Percentiles rank a stretch among this genome's conserved stretches.
phyloP scores from a whole-genome alignment of 2,329 filamentous ascomycete genomes.

The Lecanicillium sp. region DNA sequence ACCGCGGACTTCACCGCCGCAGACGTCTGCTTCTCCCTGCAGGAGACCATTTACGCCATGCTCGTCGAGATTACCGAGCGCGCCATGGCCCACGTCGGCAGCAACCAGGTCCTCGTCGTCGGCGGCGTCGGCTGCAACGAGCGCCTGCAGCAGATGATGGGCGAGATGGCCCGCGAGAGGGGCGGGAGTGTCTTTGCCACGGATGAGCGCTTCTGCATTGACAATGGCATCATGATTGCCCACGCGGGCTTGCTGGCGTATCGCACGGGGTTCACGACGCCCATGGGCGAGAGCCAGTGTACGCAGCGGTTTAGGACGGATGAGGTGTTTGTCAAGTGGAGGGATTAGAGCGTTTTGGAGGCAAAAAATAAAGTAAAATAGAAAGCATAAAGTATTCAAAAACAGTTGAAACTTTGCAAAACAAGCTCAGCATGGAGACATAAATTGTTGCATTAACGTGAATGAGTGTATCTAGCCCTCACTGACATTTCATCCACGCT shows the following conservation, averaged over 20 bases:
- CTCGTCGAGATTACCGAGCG: slow-evolving; percentile 96
- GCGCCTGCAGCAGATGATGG: slow-evolving; percentile 97
- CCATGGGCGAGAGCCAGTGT: slow-evolving; percentile 73
- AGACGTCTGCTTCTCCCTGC: slow-evolving; percentile 88
- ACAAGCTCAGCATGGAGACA: not conserved
- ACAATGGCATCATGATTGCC: slow-evolving; percentile 99
- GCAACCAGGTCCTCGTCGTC: slow-evolving; percentile 83
- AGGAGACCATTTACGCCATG: slow-evolving; percentile 96
- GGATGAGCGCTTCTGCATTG: slow-evolving; percentile 96
- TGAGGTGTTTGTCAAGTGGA: slow-evolving; percentile 73
- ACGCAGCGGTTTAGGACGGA: slow-evolving; percentile 79
- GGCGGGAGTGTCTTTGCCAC: slow-evolving; percentile 90
- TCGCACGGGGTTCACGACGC: slow-evolving; percentile 69
- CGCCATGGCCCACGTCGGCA: slow-evolving; percentile 96
- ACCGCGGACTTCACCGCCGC: slow-evolving; percentile 62
- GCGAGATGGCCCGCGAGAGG: slow-evolving; percentile 80
- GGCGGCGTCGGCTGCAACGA: slow-evolving; percentile 95
- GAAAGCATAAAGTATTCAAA: slow-evolving; percentile 4
- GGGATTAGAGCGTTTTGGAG: slow-evolving; percentile 38
- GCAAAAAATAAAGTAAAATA: not conserved
- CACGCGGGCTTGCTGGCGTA: slow-evolving; percentile 87
- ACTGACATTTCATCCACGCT: too few relatives aligned
- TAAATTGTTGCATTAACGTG: too few relatives aligned
- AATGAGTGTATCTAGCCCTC: too few relatives aligned
- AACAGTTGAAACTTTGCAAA: not conserved